Evolutionary conservation across 495 filamentous ascomycete genomes (phyloP).

Genomic region (Hamigera avellanea): DNA sequence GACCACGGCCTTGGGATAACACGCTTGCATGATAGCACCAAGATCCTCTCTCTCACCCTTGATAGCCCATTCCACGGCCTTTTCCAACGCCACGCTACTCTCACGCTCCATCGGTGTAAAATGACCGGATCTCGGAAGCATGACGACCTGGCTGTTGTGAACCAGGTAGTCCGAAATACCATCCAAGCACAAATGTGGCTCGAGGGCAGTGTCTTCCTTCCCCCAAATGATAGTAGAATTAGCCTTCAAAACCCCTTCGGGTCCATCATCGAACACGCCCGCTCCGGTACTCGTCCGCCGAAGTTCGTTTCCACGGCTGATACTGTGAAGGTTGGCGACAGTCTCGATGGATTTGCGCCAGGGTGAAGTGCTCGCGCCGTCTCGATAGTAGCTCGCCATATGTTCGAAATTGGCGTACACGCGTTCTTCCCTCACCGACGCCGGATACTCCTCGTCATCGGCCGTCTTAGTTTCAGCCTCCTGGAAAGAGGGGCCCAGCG

Average conservation of each 20-base stretch:
- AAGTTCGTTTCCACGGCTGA: constrained; percentile 16
- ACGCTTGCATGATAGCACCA: constrained; percentile 12
- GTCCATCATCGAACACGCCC: constrained; percentile 34
- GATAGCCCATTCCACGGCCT: constrained; percentile 24
- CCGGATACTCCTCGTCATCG: constrained; percentile 21
- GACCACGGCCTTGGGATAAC: constrained; percentile 22
- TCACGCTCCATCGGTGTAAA: constrained; percentile 32
- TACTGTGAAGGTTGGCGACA: constrained; percentile 27
- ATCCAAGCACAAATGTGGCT: constrained; percentile 26
- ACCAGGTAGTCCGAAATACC: constrained; percentile 32
- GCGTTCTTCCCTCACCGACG: constrained; percentile 13
- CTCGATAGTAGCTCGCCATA: constrained; percentile 39
- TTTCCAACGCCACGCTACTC: constrained; percentile 21
- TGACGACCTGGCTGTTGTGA: constrained; percentile 26
- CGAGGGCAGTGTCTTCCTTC: constrained; percentile 30
- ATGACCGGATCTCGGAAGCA: constrained; percentile 28
- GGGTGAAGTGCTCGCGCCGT: constrained; percentile 19
- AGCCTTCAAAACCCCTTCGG: constrained; percentile 32
- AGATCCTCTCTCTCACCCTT: constrained; percentile 27
- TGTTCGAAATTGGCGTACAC: constrained; percentile 23
- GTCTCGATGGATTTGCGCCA: constrained; percentile 42
- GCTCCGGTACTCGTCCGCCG: constrained; percentile 23
- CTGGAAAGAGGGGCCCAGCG: constrained; percentile 24
- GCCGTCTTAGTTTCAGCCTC: constrained; percentile 23
- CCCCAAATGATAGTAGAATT: constrained; percentile 42